Percentiles rank a stretch among this genome's conserved stretches.
These are phyloP conservation scores for Amanita inopinata DNA, from an alignment of 768 basidiomycete species.

Conservation along the genomic window DNA sequence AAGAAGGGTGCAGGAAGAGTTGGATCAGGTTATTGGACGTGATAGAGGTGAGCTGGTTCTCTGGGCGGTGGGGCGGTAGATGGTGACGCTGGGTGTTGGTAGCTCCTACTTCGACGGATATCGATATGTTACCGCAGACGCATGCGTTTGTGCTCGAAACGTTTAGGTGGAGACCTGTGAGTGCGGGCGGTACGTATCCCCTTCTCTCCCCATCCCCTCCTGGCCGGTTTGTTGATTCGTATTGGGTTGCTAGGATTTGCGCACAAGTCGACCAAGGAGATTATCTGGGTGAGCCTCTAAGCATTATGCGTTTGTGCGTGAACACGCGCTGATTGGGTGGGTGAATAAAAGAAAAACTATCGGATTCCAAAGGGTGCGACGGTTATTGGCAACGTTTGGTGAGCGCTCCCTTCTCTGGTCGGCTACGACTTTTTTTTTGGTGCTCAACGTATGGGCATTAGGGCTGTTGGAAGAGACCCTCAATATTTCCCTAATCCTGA, in stretches of 20 bases:
- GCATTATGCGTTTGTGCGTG: too few relatives aligned
- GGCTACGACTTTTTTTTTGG: not conserved
- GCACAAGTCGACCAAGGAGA: conserved; percentile 55
- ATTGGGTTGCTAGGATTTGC: conserved; percentile 33
- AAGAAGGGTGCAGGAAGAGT: conserved; percentile 38
- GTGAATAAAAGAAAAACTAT: conserved; percentile 27
- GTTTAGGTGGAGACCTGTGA: conserved; percentile 44
- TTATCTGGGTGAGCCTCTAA: conserved; percentile 56
- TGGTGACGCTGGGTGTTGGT: not conserved
- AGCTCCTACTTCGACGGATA: conserved; percentile 32
- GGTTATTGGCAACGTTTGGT: conserved; percentile 54
- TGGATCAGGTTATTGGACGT: conserved; percentile 44
- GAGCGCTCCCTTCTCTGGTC: conserved; percentile 19
- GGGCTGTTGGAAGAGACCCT: conserved; percentile 51
- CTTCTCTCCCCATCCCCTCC: not conserved
- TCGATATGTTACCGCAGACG: conserved; percentile 32
- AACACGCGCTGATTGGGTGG: too few relatives aligned
- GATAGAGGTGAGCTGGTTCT: conserved; percentile 22
- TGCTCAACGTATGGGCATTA: conserved; percentile 20
- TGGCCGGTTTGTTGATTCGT: too few relatives aligned
- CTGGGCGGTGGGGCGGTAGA: not conserved
- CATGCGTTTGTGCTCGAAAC: conserved; percentile 42
- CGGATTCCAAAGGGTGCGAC: conserved; percentile 48
- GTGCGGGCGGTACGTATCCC: conserved; percentile 27
- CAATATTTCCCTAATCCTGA: conserved; percentile 51